Evolutionary conservation across 2,329 filamentous ascomycete species (phyloP).

Genomic region (Erysiphe neolycopersici): DNA sequence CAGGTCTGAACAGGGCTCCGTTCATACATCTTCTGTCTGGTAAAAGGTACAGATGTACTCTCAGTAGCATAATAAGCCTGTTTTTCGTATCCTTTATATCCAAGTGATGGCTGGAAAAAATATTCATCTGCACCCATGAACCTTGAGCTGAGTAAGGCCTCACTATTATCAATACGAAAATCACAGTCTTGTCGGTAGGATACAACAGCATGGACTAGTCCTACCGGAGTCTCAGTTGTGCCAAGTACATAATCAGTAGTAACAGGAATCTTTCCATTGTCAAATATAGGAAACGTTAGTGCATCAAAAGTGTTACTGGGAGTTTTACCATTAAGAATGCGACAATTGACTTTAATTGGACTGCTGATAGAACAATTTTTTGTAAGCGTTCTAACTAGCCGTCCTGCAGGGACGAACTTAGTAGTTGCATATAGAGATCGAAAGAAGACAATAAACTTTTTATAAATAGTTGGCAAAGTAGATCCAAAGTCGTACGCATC

Average conservation of each 20-base stretch:
- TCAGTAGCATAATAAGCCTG: conserved; percentile 19
- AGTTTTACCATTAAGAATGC: conserved; percentile 35
- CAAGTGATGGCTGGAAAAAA: conserved; percentile 57
- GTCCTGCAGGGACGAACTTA: conserved; percentile 65
- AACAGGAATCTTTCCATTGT: conserved; percentile 27
- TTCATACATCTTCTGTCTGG: conserved; percentile 21
- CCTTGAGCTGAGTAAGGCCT: conserved; percentile 69
- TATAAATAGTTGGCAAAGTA: conserved; percentile 68
- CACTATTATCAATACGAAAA: conserved; percentile 76
- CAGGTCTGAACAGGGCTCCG: conserved; percentile 53
- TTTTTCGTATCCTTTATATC: conserved; percentile 13
- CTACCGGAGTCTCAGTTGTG: conserved; percentile 63
- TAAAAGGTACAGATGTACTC: conserved; percentile 48
- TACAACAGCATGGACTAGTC: conserved; percentile 56
- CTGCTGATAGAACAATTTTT: conserved; percentile 37
- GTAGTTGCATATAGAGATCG: conserved; percentile 63
- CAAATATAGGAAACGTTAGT: conserved; percentile 42
- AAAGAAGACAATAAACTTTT: conserved; percentile 89
- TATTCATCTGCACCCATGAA: conserved; percentile 83
- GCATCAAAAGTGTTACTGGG: conserved; percentile 34
- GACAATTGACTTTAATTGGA: conserved; percentile 50
- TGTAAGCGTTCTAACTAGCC: conserved; percentile 43
- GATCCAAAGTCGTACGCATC: conserved; percentile 29
- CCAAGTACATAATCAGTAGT: conserved; percentile 59
- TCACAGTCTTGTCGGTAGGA: conserved; percentile 71